A percentile compares a stretch with the other conserved stretches of the same genome.
phyloP scores from a whole-genome alignment of 2,329 filamentous ascomycete genomes.

The Cadophora sp. region DNA sequence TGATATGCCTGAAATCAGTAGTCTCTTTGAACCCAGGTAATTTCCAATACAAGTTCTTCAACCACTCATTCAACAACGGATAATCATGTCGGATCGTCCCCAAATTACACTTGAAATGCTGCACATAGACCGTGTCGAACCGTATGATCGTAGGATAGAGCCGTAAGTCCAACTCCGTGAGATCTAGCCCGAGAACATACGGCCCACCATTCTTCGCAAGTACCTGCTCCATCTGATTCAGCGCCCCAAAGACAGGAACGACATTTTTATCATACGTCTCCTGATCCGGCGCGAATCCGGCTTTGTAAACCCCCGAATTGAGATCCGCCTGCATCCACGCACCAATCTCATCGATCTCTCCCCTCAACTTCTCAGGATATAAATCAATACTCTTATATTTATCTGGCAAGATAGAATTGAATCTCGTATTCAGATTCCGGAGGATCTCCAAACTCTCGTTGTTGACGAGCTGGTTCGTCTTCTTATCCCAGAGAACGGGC shows the following conservation, averaged over 20 bases:
- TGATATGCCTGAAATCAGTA: conserved; percentile 51
- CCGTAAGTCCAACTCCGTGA: conserved; percentile 84
- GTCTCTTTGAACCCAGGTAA: conserved; percentile 57
- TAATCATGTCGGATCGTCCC: conserved; percentile 51
- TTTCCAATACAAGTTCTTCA: conserved; percentile 72
- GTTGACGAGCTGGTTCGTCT: conserved; percentile 72
- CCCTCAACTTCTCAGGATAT: conserved; percentile 61
- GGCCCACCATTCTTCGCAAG: conserved; percentile 51
- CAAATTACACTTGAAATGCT: conserved; percentile 70
- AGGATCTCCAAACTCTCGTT: conserved; percentile 85
- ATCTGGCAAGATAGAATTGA: conserved; percentile 53
- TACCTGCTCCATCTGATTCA: conserved; percentile 77
- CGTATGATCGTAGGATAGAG: conserved; percentile 68
- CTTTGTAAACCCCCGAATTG: conserved; percentile 75
- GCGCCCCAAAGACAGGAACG: conserved; percentile 71
- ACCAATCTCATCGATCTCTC: conserved; percentile 75
- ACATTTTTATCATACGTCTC: conserved; percentile 81
- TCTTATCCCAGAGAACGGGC: conserved; percentile 69
- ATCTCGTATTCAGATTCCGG: conserved; percentile 73
- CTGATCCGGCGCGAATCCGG: conserved; percentile 83
- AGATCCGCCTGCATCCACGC: conserved; percentile 78
- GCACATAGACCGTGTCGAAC: conserved; percentile 72
- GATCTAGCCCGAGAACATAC: conserved; percentile 73
- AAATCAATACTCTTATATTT: conserved; percentile 32
- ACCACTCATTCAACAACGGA: conserved; percentile 69